Percentiles rank a stretch among this genome's conserved stretches.
These are phyloP conservation scores for Zymoseptoria crescenta DNA, from an alignment of 2,329 filamentous ascomycete species.

Conservation along the genomic window DNA sequence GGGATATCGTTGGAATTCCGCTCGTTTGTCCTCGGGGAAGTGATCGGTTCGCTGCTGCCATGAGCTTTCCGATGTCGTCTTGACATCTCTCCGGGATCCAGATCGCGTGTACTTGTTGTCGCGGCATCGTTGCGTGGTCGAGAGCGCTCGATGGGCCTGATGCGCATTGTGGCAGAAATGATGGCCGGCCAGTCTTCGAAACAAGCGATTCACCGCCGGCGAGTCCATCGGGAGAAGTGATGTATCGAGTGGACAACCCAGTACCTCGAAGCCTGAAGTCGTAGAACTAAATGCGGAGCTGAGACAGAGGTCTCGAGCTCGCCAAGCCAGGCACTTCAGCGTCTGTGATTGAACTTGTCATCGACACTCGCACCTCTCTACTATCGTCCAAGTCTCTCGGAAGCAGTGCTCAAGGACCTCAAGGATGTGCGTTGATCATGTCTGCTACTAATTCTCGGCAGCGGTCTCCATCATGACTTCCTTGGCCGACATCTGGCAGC, in stretches of 20 bases:
- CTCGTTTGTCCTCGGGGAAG: slow-evolving; percentile 65
- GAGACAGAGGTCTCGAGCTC: neutral
- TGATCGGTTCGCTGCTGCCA: slow-evolving; percentile 81
- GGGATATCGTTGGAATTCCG: slow-evolving; percentile 76
- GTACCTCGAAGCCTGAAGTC: neutral
- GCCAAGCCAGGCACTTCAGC: neutral
- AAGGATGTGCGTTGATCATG: neutral
- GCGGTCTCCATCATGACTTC: slow-evolving; percentile 10
- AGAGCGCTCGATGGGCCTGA: slow-evolving; percentile 50
- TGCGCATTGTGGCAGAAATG: slow-evolving; percentile 34
- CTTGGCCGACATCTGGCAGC: slow-evolving; percentile 19
- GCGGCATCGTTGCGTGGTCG: slow-evolving; percentile 10
- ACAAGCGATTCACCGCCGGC: slow-evolving; percentile 66
- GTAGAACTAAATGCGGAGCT: neutral
- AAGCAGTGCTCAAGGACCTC: neutral
- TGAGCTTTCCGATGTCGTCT: slow-evolving; percentile 53
- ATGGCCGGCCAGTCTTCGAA: slow-evolving; percentile 77
- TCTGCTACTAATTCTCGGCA: neutral
- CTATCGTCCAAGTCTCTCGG: neutral
- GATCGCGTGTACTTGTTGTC: slow-evolving; percentile 8
- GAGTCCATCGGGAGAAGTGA: slow-evolving; percentile 60
- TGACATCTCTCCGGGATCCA: slow-evolving; percentile 18
- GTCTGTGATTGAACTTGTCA: neutral
- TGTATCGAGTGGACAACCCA: neutral
- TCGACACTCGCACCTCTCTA: neutral